phyloP scores from a whole-genome alignment of 2,329 filamentous ascomycete species.

The Cordyceps pruinosa region DNA sequence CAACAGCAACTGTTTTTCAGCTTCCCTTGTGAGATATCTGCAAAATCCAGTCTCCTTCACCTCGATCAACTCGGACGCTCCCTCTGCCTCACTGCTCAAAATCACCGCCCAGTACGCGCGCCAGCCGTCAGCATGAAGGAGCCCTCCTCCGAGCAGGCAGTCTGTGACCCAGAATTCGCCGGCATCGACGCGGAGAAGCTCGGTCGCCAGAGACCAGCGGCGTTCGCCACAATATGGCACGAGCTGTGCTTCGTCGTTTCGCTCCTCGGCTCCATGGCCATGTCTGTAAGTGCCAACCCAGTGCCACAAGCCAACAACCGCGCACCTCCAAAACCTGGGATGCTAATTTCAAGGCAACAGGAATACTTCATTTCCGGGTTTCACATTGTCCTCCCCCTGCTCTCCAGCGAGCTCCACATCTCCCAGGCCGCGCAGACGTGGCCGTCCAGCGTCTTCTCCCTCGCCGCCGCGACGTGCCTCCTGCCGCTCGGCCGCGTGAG shows the following conservation, averaged over 20 bases:
- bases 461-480: constrained; percentile 48
- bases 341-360: constrained; percentile 24
- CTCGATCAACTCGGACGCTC: background rate
- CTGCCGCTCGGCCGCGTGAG: constrained; percentile 53
- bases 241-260: constrained; percentile 55
- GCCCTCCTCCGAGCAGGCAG: background rate
- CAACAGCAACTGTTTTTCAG: background rate
- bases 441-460: constrained; percentile 55
- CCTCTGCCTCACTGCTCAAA: background rate
- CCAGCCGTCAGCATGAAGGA: background rate
- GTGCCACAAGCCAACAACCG: background rate
- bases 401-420: constrained; percentile 56
- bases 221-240: constrained; percentile 43
- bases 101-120: background rate
- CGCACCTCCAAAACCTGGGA: background rate
- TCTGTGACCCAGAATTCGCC: background rate
- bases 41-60: too few species aligned
- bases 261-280: constrained; percentile 51
- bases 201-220: constrained; percentile 50
- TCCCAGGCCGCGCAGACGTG: constrained; percentile 53
- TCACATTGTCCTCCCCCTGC: constrained; percentile 59
- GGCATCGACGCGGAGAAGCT: constrained; percentile 28
- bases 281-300: constrained; percentile 40
- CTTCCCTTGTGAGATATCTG: background rate
- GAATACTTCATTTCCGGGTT: constrained; percentile 73